Percentiles rank a stretch among this genome's conserved stretches.
These are phyloP conservation scores for Cutaneotrichosporon curvatum DNA, from an alignment of 1,284 basidiomycete species.

Conservation along the genomic window DNA sequence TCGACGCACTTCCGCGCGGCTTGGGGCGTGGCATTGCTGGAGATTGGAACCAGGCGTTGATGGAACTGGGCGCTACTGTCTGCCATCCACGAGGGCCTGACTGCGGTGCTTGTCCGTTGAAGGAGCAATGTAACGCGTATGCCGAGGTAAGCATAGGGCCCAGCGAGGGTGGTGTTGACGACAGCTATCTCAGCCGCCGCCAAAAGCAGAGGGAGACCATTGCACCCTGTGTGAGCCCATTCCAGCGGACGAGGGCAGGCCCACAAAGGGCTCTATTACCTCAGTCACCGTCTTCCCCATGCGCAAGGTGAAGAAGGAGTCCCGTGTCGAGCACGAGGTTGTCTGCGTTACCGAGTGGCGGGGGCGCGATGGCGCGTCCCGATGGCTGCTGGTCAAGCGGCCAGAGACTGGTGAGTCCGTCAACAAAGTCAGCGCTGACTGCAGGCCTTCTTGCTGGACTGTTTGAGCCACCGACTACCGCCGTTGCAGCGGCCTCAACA, in stretches of 20 bases:
- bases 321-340: conserved; percentile 73
- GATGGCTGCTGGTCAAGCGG: conserved; percentile 69
- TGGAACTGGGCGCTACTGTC: conserved; percentile 71
- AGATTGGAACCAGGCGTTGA: conserved; percentile 67
- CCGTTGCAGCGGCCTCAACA: conserved; percentile 11
- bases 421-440: conserved; percentile 15
- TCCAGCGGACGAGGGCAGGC: conserved; percentile 29
- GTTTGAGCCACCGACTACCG: conserved; percentile 45
- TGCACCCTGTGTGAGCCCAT: conserved; percentile 68
- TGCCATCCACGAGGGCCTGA: conserved; percentile 75
- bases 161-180: conserved; percentile 5
- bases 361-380: conserved; percentile 30
- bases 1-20: conserved; percentile 49
- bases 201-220: conserved; percentile 51
- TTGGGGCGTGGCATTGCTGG: conserved; percentile 50
- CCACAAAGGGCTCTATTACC: conserved; percentile 14
- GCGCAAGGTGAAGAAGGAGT: conserved; percentile 74
- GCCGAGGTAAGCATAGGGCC: conserved; percentile 39
- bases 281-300: conserved; percentile 73
- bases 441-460: conserved; percentile 81
- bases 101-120: conserved; percentile 67
- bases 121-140: conserved; percentile 61
- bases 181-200: conserved; percentile 20
- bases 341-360: conserved; percentile 81
- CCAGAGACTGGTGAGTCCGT: conserved; percentile 64